Base-by-base conservation (phyloP, 2,329 filamentous ascomycete genomes). In the Pseudonectria foliicola region DNA sequence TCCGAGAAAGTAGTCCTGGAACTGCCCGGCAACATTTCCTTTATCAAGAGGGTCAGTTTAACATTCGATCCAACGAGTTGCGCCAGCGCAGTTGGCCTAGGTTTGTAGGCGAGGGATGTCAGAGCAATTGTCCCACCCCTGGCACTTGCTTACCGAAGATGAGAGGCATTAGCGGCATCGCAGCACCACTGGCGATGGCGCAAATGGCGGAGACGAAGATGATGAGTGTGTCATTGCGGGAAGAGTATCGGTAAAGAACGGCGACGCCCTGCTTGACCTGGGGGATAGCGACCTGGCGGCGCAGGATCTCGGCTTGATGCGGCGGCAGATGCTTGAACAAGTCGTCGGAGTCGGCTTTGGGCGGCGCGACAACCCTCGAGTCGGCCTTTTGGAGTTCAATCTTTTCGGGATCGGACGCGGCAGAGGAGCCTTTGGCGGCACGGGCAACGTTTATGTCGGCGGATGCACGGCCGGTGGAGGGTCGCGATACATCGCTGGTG, bases 81-180 rank as follows among this genome's bases (percentile, higher is more conserved):
- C n/a, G n/a, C n/a, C n/a, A n/a, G n/a, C n/a, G n/a, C n/a, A n/a
- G n/a, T n/a, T n/a, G n/a, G n/a, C n/a, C n/a, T n/a, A n/a, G n/a
- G n/a, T n/a, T n/a, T n/a, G n/a, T n/a, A n/a, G n/a, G n/a, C n/a
- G n/a, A n/a, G n/a, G n/a, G n/a, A n/a, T n/a, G n/a, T n/a, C n/a
- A n/a, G n/a, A n/a, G n/a, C n/a, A n/a, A n/a, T n/a, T n/a, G n/a
- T n/a, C n/a, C n/a, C n/a, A n/a, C n/a, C n/a, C n/a, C n/a, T n/a
- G n/a, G n/a, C n/a, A n/a, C n/a, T n/a, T n/a, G 68, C 33, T 79
- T 76, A 42, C 87, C 86, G 50, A 93, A 93, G 24, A 94, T 64
- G 38, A 87, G 72, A 0, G 85, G 90, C 77, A 92, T 90, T 15
- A 88, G 64, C 6, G 86, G 86, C 41, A 90, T 60, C 7, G 82